phyloP scores from a whole-genome alignment of 2,329 filamentous ascomycete genomes.

The Myriosclerotinia scirpicola region DNA sequence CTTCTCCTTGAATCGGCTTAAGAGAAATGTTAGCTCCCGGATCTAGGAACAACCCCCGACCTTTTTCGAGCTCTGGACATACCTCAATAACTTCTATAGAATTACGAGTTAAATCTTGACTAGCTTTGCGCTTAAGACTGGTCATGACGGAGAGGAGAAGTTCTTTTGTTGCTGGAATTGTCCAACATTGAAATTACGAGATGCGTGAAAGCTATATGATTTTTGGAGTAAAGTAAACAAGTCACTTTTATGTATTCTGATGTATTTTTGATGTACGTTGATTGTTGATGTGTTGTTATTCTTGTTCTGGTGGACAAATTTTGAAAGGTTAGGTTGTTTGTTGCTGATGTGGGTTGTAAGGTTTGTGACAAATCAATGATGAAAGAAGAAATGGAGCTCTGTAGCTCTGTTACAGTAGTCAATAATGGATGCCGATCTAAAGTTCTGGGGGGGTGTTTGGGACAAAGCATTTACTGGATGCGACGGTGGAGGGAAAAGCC shows the following conservation, averaged over 20 bases:
- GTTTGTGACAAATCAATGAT: constrained; percentile 19
- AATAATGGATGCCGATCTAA: constrained; percentile 3
- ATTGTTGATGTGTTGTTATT: constrained; percentile 6
- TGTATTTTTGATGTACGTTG: background rate
- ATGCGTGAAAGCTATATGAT: background rate
- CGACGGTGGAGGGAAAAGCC: no score
- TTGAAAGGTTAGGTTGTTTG: background rate
- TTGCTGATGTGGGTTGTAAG: constrained; percentile 5
- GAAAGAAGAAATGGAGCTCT: constrained; percentile 18
- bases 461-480: constrained; percentile 5
- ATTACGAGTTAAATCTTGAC: constrained; percentile 30
- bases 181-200: constrained; percentile 17
- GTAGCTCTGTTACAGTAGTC: no score
- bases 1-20: constrained; percentile 13
- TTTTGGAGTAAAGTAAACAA: background rate
- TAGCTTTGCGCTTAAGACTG: constrained; percentile 34
- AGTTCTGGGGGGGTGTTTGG: background rate
- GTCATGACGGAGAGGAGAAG: constrained; percentile 17
- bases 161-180: background rate
- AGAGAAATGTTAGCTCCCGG: background rate
- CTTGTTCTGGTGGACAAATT: background rate
- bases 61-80: background rate
- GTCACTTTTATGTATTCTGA: no score
- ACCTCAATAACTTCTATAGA: constrained; percentile 27
- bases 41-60: no score